Base-by-base conservation (phyloP, 148 eudicot species). In the Rhododendron williamsianum region DNA sequence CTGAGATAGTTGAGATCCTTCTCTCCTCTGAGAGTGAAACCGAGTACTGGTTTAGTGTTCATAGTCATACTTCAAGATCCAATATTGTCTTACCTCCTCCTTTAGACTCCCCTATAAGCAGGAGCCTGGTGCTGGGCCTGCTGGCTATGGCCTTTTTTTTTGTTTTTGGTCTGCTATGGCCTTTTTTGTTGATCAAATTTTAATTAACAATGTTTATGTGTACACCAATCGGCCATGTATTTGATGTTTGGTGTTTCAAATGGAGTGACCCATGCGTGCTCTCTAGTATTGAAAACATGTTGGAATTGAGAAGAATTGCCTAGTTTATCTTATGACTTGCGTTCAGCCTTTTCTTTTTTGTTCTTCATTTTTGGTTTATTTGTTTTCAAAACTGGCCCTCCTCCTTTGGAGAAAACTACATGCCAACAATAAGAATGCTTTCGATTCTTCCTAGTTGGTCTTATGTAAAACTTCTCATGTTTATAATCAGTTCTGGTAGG, bases 1-100 rank as follows among this genome's bases (percentile, higher is more conserved):
- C 85, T 93, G 60, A 91, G 27, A 9, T 16, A 25, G 78, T 63
- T 27, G 78, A 81, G n/a, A 33, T 23, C 36, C 63, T 52, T 51
- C 35, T 46, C 11, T 33, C 81, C 73, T 54, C 60, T 67, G 4
- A 67, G 27, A 67, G 73, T 25, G 73, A 25, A 65, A 65, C 30
- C 30, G 33, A n/a, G 71, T 23, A 67, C 15, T 67, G 73, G 33
- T 67, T 25, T 25, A 27, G 35, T 9, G 73, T 25, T 25, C 35
- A 25, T 67, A 3, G 35, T 67, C 6, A 13, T 25, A 67, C 35
- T 67, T 67, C 33, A 67, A 67, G 73, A 25, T 67, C 35, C 12
- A 25, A 67, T 67, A 27, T 33, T 67, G 33, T 67, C 73, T 25
- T 25, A 25, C 30, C 30, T 63, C 71, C 30, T 23, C 71, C 71